A percentile compares a stretch with the other conserved stretches of the same genome.
Evolutionary conservation across 768 basidiomycete genomes (phyloP).

Genomic region (Panaeolus papilionaceus): DNA sequence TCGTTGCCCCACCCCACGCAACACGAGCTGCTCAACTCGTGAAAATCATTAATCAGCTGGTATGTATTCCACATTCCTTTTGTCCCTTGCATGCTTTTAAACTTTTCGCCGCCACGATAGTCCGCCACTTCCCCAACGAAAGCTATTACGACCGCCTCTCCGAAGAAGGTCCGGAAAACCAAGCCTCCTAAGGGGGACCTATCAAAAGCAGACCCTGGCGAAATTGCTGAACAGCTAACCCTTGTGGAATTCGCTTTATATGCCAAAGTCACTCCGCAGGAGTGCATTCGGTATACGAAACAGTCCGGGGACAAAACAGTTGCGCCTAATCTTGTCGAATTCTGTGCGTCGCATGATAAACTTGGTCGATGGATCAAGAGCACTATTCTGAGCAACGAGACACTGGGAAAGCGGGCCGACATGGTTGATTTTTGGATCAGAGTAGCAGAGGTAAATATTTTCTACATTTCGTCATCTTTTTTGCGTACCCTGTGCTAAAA

Average conservation of each 20-base stretch:
- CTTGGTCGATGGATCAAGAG: constrained; percentile 71
- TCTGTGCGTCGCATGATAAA: constrained; percentile 66
- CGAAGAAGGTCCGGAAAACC: constrained; percentile 48
- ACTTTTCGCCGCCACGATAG: constrained; percentile 33
- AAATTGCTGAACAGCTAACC: constrained; percentile 84
- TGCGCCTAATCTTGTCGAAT: constrained; percentile 48
- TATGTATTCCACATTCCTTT: constrained; percentile 36
- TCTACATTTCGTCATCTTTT: not conserved
- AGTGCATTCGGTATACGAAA: constrained; percentile 73
- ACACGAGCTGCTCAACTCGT: constrained; percentile 55
- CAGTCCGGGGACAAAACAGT: constrained; percentile 43
- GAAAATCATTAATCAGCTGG: constrained; percentile 59
- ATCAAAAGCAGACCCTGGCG: constrained; percentile 65
- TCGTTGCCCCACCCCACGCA: constrained; percentile 48
- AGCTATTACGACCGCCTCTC: constrained; percentile 31
- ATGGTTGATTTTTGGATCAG: constrained; percentile 78
- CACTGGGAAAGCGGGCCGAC: constrained; percentile 58
- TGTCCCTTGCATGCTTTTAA: constrained; percentile 3
- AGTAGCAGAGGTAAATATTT: constrained; percentile 69
- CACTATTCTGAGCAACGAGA: constrained; percentile 61
- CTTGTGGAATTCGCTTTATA: constrained; percentile 76
- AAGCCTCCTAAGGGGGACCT: constrained; percentile 66
- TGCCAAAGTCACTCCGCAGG: constrained; percentile 68
- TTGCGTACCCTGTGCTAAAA: not conserved
- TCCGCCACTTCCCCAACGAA: constrained; percentile 44